phyloP scores from a whole-genome alignment of 225 moss, liverwort and hornwort species.

The Bryum argenteum region DNA sequence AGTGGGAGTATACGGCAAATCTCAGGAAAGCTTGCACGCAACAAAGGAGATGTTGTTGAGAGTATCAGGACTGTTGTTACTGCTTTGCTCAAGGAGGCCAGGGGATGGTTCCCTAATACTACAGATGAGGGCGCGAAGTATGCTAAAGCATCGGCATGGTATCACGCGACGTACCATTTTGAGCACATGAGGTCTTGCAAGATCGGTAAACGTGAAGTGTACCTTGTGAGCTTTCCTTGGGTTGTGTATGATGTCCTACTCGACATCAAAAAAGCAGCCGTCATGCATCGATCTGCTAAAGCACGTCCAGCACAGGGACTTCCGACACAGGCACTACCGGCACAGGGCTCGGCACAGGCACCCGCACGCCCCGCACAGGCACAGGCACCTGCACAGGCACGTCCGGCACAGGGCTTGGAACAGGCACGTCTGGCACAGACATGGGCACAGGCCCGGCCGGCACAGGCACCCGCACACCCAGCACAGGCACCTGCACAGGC shows the following conservation, averaged over 20 bases:
- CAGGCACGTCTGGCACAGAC: no score
- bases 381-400: no score
- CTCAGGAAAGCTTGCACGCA: slow-evolving; percentile 52
- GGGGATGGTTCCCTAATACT: slow-evolving; percentile 64
- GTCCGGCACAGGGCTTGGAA: no score
- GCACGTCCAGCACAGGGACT: no score
- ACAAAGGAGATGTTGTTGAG: slow-evolving; percentile 43
- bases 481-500: no score
- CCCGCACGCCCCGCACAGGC: no score
- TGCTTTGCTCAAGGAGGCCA: slow-evolving; percentile 58
- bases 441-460: no score
- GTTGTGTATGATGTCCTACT: slow-evolving; percentile 66
- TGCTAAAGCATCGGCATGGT: slow-evolving; percentile 90
- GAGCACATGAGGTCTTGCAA: slow-evolving; percentile 44
- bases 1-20: slow-evolving; percentile 66
- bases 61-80: slow-evolving; percentile 59
- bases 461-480: no score
- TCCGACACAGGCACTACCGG: no score
- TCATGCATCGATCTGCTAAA: no score
- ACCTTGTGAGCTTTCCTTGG: slow-evolving; percentile 89
- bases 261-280: slow-evolving; percentile 35
- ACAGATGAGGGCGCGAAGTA: slow-evolving; percentile 44
- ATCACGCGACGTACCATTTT: slow-evolving; percentile 67
- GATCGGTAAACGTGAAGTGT: slow-evolving; percentile 39
- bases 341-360: no score